Evolutionary conservation across 139 green algal genomes (phyloP).

Genomic region (Chlorella sp.): DNA sequence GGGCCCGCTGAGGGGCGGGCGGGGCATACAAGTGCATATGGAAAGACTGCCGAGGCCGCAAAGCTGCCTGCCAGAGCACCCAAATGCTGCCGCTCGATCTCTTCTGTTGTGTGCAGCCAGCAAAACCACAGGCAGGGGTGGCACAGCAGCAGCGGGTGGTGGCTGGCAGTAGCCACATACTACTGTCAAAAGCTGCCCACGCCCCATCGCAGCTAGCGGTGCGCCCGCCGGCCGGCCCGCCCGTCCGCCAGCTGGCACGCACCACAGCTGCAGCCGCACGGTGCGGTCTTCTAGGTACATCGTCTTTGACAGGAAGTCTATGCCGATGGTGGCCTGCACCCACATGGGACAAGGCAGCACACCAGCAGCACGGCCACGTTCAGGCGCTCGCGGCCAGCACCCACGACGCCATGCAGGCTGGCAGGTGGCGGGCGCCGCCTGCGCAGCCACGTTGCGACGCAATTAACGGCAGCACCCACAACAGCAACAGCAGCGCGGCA

Average conservation of each 20-base stretch:
- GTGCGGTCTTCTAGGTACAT: slow-evolving; percentile 99
- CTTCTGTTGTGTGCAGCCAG: too few species aligned
- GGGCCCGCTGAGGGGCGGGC: too few species aligned
- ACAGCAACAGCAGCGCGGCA: neutral
- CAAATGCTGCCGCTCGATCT: too few species aligned
- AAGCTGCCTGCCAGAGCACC: too few species aligned
- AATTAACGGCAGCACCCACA: too few species aligned
- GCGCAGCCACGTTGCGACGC: too few species aligned
- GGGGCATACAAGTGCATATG: too few species aligned
- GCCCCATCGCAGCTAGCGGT: neutral
- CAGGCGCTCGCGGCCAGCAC: neutral
- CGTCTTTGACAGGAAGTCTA: slow-evolving; percentile 99
- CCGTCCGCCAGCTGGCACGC: neutral
- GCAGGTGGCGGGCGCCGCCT: neutral
- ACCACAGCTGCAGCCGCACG: slow-evolving; percentile 98
- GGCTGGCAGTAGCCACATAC: neutral
- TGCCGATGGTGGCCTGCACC: slow-evolving; percentile 97
- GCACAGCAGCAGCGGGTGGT: neutral
- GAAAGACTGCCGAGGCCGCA: too few species aligned
- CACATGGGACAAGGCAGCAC: neutral
- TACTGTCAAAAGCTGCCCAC: neutral
- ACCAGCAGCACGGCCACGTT: neutral
- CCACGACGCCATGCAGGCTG: neutral
- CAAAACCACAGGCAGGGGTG: neutral
- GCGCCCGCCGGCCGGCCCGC: too few species aligned